Percentiles rank a stretch among this genome's conserved stretches.
phyloP scores from a whole-genome alignment of 2,329 filamentous ascomycete species.

The Xylaria sp. region DNA sequence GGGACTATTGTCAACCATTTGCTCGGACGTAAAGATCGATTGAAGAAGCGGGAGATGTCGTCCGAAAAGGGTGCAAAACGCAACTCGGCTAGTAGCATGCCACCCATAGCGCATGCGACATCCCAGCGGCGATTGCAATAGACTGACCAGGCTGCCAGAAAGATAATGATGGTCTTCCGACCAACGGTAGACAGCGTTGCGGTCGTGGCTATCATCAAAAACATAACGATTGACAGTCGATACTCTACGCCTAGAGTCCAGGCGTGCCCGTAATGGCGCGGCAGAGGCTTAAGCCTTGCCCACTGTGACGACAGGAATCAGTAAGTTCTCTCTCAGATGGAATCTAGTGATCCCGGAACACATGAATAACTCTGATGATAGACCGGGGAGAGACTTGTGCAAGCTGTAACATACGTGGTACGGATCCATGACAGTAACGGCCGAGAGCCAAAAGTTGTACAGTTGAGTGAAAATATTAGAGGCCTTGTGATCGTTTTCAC shows the following conservation, averaged over 20 bases:
- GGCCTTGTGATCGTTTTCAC: constrained; percentile 21
- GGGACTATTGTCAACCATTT: constrained; percentile 32
- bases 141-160: constrained; percentile 32
- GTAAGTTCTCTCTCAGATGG: constrained; percentile 18
- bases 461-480: constrained; percentile 34
- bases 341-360: constrained; percentile 14
- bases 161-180: constrained; percentile 33
- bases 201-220: constrained; percentile 36
- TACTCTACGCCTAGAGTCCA: constrained; percentile 37
- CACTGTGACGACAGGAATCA: constrained; percentile 32
- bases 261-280: constrained; percentile 29
- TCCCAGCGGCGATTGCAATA: constrained; percentile 36
- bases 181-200: constrained; percentile 34
- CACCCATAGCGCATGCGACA: constrained; percentile 33
- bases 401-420: constrained; percentile 32
- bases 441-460: constrained; percentile 31
- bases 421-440: constrained; percentile 36
- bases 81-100: constrained; percentile 34
- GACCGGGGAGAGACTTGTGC: constrained; percentile 11
- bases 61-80: constrained; percentile 33
- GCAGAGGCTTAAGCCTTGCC: constrained; percentile 30
- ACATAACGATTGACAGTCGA: constrained; percentile 35
- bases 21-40: constrained; percentile 29
- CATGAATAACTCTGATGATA: constrained; percentile 11
- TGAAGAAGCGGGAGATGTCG: constrained; percentile 33